Evolutionary conservation across 2,329 filamentous ascomycete genomes (phyloP).

Genomic region (Alternaria tenuissima): DNA sequence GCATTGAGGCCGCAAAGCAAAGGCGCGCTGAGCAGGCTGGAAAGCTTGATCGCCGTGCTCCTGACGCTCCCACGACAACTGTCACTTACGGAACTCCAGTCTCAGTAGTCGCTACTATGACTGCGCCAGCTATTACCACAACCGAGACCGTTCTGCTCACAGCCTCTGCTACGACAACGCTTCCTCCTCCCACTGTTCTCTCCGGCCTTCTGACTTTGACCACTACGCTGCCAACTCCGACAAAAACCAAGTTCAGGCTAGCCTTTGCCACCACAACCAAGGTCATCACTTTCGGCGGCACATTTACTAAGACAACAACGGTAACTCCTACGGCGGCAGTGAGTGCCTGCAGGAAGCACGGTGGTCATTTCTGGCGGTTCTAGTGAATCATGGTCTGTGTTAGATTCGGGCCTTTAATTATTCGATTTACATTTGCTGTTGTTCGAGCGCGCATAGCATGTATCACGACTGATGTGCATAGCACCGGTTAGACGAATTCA

Average conservation of each 20-base stretch:
- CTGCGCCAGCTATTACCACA: constrained; percentile 39
- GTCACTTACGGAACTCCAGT: constrained; percentile 38
- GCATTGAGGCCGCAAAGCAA: constrained; percentile 46
- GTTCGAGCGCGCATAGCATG: background rate
- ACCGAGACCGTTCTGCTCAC: constrained; percentile 38
- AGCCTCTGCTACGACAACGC: constrained; percentile 35
- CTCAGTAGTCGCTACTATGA: constrained; percentile 43
- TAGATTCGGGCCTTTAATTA: background rate
- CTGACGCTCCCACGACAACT: constrained; percentile 48
- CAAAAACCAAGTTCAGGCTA: constrained; percentile 43
- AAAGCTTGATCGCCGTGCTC: constrained; percentile 42
- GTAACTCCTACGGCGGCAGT: constrained; percentile 48
- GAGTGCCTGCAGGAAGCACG: constrained; percentile 44
- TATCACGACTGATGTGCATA: background rate
- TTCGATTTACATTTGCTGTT: background rate
- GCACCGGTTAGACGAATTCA: background rate
- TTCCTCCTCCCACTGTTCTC: constrained; percentile 48
- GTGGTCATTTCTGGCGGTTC: constrained; percentile 40
- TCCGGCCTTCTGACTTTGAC: constrained; percentile 45
- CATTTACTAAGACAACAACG: constrained; percentile 45
- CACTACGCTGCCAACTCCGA: constrained; percentile 48
- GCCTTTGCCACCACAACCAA: constrained; percentile 41
- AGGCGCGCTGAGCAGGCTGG: constrained; percentile 34
- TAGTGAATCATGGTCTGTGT: background rate
- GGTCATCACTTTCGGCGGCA: constrained; percentile 47